A percentile compares a stretch with the other conserved stretches of the same genome.
Conservation (phyloP, 352 stramenopile genomes). For the Globisporangium iwayamae region DNA sequence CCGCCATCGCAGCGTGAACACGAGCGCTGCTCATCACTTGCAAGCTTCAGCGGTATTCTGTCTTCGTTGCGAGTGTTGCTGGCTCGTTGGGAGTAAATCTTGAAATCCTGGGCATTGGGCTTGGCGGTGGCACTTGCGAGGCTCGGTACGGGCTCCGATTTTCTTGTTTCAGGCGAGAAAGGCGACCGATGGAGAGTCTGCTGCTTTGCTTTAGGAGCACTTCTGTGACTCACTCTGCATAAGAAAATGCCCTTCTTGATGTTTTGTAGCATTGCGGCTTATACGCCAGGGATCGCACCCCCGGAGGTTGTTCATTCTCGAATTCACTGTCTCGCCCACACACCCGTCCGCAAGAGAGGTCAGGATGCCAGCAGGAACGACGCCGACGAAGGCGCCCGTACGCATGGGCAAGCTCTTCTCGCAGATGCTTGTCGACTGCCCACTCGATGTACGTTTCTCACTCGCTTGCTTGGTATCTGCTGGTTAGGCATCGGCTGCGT, state of each 20-base stretch:
- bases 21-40: background rate
- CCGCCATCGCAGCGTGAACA: background rate
- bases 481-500: background rate
- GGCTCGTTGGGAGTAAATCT: background rate
- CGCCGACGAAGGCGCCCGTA: slow-evolving; percentile 27
- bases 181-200: background rate
- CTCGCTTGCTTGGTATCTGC: background rate
- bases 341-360: background rate
- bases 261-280: background rate
- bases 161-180: background rate
- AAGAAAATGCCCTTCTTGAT: background rate
- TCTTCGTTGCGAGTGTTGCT: background rate
- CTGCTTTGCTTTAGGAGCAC: background rate
- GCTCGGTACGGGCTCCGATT: background rate
- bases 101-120: background rate
- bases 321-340: slow-evolving; percentile 13
- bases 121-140: background rate
- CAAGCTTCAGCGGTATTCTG: background rate
- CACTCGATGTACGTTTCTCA: slow-evolving; percentile 41
- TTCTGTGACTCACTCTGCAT: background rate
- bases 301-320: slow-evolving; percentile 6
- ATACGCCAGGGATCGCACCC: too few relatives aligned
- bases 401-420: slow-evolving; percentile 70
- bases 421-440: slow-evolving; percentile 64
- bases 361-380: slow-evolving; percentile 8